Evolutionary conservation across 176 grass and related monocot species (phyloP), one percentile per base, ranked within the genome.

Genomic region (Pharus latifolius): DNA sequence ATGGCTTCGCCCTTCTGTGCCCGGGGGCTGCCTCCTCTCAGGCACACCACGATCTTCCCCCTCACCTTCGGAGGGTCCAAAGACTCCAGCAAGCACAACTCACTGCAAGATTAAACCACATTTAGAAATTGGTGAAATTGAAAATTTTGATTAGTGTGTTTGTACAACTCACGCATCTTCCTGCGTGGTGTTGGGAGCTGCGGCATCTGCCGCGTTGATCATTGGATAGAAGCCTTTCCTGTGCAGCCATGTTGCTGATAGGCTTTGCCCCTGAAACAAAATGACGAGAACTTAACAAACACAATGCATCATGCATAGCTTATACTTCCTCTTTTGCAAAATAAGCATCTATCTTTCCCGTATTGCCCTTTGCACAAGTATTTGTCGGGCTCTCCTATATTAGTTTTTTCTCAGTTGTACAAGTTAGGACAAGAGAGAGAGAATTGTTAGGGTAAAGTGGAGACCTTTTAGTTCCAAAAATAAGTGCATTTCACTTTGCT

Each of bases 41-140:
- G 0, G 64, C 87, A 96, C 48, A 85, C 87, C 18, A 96, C 91
- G 26, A 96, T 85, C 52, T 75, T 91, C 10, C 81, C 87, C 4
- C 1, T 82, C 42, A 67, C 78, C 69, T 91, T 96, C 11, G 35
- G 65, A 0, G 84, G 56, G 37, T 91, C 84, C 31, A 96, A 47
- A 5, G 87, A 79, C 0, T 75, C 84, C 27, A 81, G 1, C 6
- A 30, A 3, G 73, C 91, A 96, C 63, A 65, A 0, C 30, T 53
- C 5, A 2, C 91, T 96, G 80, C 83, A 70, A 15, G 49, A 2
- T 3, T 28, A 42, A 11, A 31, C n/a, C 26, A 74, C 20, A 34
- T 54, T 15, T 2, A 30, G 0, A 53, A 11, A 54, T 49, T 14
- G 9, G 19, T 65, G 0, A 13, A 26, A 1, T 17, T 18, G 14